Conservation (phyloP, 2,329 filamentous ascomycete genomes). For the Colletotrichum eleusines region DNA sequence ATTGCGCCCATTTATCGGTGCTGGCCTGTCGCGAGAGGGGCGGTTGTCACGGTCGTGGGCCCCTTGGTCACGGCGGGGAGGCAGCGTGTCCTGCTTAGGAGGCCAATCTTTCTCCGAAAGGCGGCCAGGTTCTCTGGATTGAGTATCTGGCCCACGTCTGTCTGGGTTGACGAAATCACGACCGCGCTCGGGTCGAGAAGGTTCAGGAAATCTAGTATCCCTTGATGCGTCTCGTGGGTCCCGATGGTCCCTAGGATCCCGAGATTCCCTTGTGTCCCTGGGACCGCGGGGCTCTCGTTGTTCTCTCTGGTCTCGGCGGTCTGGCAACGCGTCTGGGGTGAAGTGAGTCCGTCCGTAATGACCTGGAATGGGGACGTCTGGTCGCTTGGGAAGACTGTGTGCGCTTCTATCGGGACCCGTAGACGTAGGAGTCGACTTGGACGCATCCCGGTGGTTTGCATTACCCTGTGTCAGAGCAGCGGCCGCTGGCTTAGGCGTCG, state of each 20-base stretch:
- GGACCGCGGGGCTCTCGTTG: conserved; percentile 48
- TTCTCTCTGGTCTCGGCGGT: conserved; percentile 48
- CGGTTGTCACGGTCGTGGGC: conserved; percentile 55
- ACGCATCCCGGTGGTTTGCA: conserved; percentile 47
- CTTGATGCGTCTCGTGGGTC: conserved; percentile 51
- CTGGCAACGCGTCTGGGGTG: conserved; percentile 44
- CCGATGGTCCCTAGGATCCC: conserved; percentile 45
- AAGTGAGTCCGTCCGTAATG: conserved; percentile 62
- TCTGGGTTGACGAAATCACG: conserved; percentile 58
- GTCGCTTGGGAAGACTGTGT: conserved; percentile 64
- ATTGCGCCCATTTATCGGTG: conserved; percentile 45
- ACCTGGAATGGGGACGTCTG: conserved; percentile 67
- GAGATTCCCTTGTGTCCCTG: conserved; percentile 47
- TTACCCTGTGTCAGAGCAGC: conserved; percentile 36
- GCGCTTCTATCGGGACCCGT: conserved; percentile 34
- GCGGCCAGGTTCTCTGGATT: conserved; percentile 52
- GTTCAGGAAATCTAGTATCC: conserved; percentile 55
- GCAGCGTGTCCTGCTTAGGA: conserved; percentile 47
- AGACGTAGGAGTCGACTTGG: conserved; percentile 51
- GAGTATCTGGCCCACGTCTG: conserved; percentile 55
- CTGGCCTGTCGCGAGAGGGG: conserved; percentile 50
- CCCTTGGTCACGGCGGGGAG: conserved; percentile 52
- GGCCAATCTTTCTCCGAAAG: conserved; percentile 55
- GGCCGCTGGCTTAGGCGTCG: conserved; percentile 46
- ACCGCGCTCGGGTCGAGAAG: conserved; percentile 55